These are phyloP conservation scores for Quercus berberidifolia DNA, from an alignment of 306 rosid genomes.

Conservation along the genomic window DNA sequence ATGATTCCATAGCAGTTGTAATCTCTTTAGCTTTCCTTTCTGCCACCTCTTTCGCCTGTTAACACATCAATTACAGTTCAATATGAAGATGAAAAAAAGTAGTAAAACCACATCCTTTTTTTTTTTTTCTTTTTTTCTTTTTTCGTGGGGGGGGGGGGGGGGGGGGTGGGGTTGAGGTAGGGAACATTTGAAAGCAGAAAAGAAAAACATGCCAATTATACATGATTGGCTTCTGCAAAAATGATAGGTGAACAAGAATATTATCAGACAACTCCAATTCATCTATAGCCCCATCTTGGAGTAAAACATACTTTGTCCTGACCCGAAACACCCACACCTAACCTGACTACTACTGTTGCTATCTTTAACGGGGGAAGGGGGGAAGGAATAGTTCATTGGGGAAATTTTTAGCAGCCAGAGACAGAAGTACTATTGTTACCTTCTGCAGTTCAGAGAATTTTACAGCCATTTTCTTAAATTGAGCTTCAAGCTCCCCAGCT, in stretches of 20 bases:
- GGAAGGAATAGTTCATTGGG: background rate
- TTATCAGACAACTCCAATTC: background rate
- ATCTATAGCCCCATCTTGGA: background rate
- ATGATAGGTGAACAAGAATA: background rate
- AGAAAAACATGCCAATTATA: no score
- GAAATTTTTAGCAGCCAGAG: constrained; percentile 3
- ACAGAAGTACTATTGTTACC: constrained; percentile 42
- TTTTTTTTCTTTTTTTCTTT: background rate
- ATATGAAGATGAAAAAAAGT: background rate
- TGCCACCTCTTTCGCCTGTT: constrained; percentile 80
- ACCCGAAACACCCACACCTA: background rate
- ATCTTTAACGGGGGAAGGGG: background rate
- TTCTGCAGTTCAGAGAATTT: constrained; percentile 64
- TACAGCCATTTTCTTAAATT: constrained; percentile 56
- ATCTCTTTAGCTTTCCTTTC: constrained; percentile 72
- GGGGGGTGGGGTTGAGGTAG: background rate
- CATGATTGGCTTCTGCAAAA: background rate
- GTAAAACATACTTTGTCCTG: background rate
- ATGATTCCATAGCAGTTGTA: constrained; percentile 47
- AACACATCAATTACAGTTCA: constrained; percentile 8
- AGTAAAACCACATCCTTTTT: background rate
- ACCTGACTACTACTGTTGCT: background rate
- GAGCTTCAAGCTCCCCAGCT: constrained; percentile 72
- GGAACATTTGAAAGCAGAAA: no score
- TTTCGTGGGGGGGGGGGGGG: background rate